Conservation (phyloP, 768 basidiomycete species). For the Kwoniella shandongensis region DNA sequence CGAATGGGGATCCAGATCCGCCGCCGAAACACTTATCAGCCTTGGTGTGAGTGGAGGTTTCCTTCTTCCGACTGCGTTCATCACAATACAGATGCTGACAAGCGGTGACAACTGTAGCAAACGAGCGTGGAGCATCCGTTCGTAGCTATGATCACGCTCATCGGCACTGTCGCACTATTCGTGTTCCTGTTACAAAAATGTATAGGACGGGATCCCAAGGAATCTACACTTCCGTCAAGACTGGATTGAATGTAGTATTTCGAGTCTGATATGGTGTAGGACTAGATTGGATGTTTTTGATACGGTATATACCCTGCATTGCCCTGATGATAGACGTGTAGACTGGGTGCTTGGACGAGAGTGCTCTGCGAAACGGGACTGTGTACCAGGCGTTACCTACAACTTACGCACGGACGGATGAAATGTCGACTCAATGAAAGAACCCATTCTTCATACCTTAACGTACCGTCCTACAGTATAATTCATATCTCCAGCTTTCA, state of each 20-base stretch:
- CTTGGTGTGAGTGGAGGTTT: conserved; percentile 31
- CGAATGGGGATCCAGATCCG: conserved; percentile 49
- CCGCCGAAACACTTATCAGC: conserved; percentile 40
- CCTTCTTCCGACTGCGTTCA: not conserved
- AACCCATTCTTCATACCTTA: too few species aligned
- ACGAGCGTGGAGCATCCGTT: conserved; percentile 37
- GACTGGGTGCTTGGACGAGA: too few species aligned
- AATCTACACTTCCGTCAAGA: conserved; percentile 4
- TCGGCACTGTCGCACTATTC: conserved; percentile 36
- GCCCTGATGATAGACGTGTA: conserved; percentile 7
- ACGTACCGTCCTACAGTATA: too few species aligned
- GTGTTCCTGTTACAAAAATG: conserved; percentile 31
- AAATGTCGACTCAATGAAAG: too few species aligned
- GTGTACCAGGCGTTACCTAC: too few species aligned
- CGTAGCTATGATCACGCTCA: conserved; percentile 30
- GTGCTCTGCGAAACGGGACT: too few species aligned
- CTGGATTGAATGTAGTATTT: conserved; percentile 8
- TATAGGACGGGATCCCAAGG: conserved; percentile 25
- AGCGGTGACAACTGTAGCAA: too few species aligned
- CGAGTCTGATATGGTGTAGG: conserved; percentile 8
- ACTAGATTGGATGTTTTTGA: not conserved
- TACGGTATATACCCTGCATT: conserved; percentile 16
- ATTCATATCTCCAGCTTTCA: too few species aligned
- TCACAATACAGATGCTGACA: too few species aligned
- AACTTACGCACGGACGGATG: too few species aligned